Evolutionary conservation across 495 filamentous ascomycete genomes (phyloP), one percentile per base, ranked within the genome.

Genomic region (Penicillium flavigenum): DNA sequence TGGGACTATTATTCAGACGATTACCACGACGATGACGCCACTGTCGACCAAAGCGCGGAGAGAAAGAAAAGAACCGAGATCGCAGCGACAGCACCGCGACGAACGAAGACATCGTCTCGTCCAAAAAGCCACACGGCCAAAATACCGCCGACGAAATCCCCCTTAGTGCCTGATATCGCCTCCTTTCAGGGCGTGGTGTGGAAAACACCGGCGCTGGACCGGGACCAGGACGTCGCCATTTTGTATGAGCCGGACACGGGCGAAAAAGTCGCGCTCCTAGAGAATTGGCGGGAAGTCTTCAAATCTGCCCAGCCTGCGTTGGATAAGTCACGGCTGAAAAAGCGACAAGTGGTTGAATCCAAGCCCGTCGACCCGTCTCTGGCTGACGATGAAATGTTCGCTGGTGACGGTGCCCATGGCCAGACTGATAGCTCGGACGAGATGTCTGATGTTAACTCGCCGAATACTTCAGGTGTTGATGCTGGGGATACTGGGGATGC

Each of bases 231-330:
- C 10, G 56, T 71, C n/a, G 36, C 66, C 1, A 55, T 71, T 2
- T 62, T 78, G 8, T 68, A 78, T 45, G 71, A 73, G 19, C 76
- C 72, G 0, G 73, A 74, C 19, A 63, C 67, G 6, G 67, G 68
- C 12, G 73, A 76, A 17, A 70, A 72, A 59, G 78, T 82, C 5
- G 68, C 79, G 2, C 51, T 82, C 38, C 63, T 82, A 42, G 72
- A 76, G 53, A 74, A 81, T 60, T 82, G 80, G 80, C 67, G 77
- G n/a, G 79, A 82, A 52, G 61, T 78, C 7, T 80, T 81, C 67
- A 72, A 73, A 48, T 62, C 63, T 17, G 62, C 67, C 2, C 68
- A 76, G 53, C 75, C 73, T 3, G 59, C 68, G 29, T 64, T 71
- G 55, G 67, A 67, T 12, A 65, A 66, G 14, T 63, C 66, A 11